A percentile compares a stretch with the other conserved stretches of the same genome.
Conservation (phyloP, 805 yeast genomes). For the Saturnispora saitoi region DNA sequence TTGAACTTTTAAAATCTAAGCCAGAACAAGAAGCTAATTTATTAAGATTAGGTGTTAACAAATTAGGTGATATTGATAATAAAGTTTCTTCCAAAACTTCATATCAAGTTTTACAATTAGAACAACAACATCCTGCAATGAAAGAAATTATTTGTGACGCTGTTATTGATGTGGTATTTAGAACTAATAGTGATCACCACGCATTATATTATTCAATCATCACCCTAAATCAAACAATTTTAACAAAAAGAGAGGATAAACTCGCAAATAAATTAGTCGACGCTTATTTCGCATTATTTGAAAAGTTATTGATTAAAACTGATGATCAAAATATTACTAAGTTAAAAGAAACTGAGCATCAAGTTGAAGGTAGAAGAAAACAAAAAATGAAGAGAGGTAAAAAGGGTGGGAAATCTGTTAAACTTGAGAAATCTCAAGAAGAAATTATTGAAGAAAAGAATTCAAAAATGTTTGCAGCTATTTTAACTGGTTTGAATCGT, state of each 20-base stretch:
- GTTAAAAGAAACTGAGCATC: slow-evolving; percentile 37
- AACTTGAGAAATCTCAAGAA: slow-evolving; percentile 50
- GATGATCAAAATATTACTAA: slow-evolving; percentile 37
- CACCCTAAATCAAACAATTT: slow-evolving; percentile 86
- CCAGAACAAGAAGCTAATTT: slow-evolving; percentile 97
- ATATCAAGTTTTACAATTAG: slow-evolving; percentile 64
- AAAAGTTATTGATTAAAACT: slow-evolving; percentile 65
- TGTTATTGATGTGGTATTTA: slow-evolving; percentile 71
- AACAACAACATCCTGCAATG: slow-evolving; percentile 95
- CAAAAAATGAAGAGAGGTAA: slow-evolving; percentile 74
- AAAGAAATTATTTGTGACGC: slow-evolving; percentile 70
- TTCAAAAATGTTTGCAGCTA: slow-evolving; percentile 77
- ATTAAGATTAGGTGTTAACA: slow-evolving; percentile 81
- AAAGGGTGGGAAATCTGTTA: slow-evolving; percentile 79
- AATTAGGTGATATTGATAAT: slow-evolving; percentile 86
- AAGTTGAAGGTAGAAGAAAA: slow-evolving; percentile 56
- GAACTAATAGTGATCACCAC: slow-evolving; percentile 72
- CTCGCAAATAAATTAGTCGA: slow-evolving; percentile 77
- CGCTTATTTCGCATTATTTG: slow-evolving; percentile 81
- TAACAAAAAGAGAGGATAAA: slow-evolving; percentile 67
- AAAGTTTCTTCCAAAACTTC: slow-evolving; percentile 88
- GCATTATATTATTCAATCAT: slow-evolving; percentile 81
- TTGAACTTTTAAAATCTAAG: slow-evolving; percentile 70
- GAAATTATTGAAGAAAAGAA: slow-evolving; percentile 72
- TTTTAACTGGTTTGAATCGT: slow-evolving; percentile 90